Base-by-base conservation (phyloP, 257 asterid species). In the Nicotiana benthamiana region DNA sequence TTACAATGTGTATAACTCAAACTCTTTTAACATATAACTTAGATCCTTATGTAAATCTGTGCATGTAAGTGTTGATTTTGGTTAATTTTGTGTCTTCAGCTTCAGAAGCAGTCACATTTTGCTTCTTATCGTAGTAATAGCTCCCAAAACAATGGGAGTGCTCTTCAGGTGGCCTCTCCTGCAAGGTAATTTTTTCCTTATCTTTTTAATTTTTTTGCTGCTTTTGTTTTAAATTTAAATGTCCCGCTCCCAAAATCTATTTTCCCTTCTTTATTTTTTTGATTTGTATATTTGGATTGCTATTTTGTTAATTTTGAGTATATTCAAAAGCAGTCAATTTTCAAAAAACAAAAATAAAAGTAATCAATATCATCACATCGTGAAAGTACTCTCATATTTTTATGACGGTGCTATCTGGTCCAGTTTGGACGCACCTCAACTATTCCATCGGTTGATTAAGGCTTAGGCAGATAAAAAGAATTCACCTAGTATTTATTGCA, bases 121-220 rank as follows among this genome's bases (percentile, higher is more conserved):
- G 87, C 80, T 85, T 83, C 90, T 70, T 77, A 80, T 74, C 24
- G 80, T 34, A 86, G 72, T 79, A 83, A 84, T 80, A 79, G 20
- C 72, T 79, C 16, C 63, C 80, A 18, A 51, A 43, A 13, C 80
- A 80, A 80, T 32, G 85, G 46, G 74, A 66, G 77, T 65, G 30
- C 89, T 79, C 86, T 88, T 72, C 91, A 83, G 16, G 90, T 88
- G 86, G 89, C 90, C 51, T 89, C 91, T 75, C 90, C 91, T 12
- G 46, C 87, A 10, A 89, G 97, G 98, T 88, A 80, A 12, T 12
- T 12, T 64, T 15, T 3, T 5, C 27, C 11, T 24, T 62, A 3
- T 9, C 7, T 4, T 12, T 17, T 77, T 40, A 16, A 16, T 1
- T 65, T 0, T 8, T 40, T 40, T 40, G 46, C 11, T 40, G 46